phyloP scores from a whole-genome alignment of 768 basidiomycete species.

The Boletus barrowsii region DNA sequence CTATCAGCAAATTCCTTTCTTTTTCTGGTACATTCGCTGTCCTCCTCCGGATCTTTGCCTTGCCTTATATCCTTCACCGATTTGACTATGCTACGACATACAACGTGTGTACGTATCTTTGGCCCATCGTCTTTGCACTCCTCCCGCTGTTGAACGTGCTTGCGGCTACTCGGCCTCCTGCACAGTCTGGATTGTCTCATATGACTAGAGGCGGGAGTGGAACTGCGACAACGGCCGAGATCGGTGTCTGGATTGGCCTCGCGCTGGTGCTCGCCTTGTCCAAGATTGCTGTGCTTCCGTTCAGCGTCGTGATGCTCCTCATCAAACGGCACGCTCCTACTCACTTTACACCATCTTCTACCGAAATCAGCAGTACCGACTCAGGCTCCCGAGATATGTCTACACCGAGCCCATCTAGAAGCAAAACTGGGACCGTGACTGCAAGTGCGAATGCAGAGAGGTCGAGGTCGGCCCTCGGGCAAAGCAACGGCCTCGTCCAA shows the following conservation, averaged over 20 bases:
- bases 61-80: conserved; percentile 34
- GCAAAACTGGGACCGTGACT: no score
- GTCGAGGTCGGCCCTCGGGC: conserved; percentile 4
- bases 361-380: no score
- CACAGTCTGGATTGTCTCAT: neutral
- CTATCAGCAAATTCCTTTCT: conserved; percentile 57
- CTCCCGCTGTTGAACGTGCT: conserved; percentile 5
- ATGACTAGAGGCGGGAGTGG: neutral
- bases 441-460: no score
- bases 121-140: conserved; percentile 1
- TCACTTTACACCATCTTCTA: no score
- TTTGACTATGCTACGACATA: conserved; percentile 6
- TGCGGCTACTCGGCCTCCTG: neutral
- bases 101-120: conserved; percentile 3
- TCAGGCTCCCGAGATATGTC: no score
- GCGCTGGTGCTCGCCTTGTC: conserved; percentile 38
- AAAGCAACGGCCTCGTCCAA: conserved; percentile 61
- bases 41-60: conserved; percentile 43
- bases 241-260: conserved; percentile 47
- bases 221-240: neutral
- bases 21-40: conserved; percentile 46
- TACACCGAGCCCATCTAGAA: no score
- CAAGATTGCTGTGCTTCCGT: conserved; percentile 12
- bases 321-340: conserved; percentile 40
- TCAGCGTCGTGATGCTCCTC: conserved; percentile 57